These are phyloP conservation scores for Klebsormidium nitens DNA, from an alignment of 139 green algal species.

Conservation along the genomic window DNA sequence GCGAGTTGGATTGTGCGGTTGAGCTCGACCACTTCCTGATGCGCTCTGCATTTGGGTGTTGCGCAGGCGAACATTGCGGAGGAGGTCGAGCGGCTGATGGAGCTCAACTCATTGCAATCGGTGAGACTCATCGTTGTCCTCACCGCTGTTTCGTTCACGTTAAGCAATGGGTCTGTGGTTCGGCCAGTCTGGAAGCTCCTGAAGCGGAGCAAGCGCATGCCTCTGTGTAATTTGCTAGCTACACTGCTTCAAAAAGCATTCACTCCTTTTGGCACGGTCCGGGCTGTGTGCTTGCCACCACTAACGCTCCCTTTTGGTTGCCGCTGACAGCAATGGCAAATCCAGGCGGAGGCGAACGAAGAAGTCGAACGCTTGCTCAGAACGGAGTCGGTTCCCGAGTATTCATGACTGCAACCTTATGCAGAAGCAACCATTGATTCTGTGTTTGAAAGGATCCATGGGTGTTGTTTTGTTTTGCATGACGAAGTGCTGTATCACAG, in stretches of 20 bases:
- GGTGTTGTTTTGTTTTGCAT: too few species aligned
- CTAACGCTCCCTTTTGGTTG: too few species aligned
- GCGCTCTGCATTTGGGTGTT: constrained; percentile 12
- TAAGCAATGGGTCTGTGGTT: background rate
- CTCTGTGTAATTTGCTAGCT: background rate
- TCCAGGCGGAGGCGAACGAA: constrained; percentile 30
- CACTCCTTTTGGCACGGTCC: background rate
- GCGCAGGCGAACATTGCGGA: constrained; percentile 67
- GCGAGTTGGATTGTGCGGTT: constrained; percentile 2
- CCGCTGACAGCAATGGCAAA: constrained; percentile 21
- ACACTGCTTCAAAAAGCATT: background rate
- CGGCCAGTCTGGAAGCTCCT: background rate
- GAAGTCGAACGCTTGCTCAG: constrained; percentile 29
- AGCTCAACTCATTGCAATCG: constrained; percentile 73
- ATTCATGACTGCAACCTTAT: too few species aligned
- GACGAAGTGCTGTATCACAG: too few species aligned
- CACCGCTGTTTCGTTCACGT: background rate
- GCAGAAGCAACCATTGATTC: too few species aligned
- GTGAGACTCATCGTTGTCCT: constrained; percentile 17
- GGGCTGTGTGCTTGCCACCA: constrained; percentile 1
- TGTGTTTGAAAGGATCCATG: too few species aligned
- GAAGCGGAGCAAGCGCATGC: background rate
- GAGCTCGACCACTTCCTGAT: background rate
- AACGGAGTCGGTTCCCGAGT: too few species aligned
- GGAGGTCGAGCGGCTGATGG: constrained; percentile 63